A percentile compares a stretch with the other conserved stretches of the same genome.
phyloP scores from a whole-genome alignment of 305 asterid genomes.

The Fraxinus greggii region DNA sequence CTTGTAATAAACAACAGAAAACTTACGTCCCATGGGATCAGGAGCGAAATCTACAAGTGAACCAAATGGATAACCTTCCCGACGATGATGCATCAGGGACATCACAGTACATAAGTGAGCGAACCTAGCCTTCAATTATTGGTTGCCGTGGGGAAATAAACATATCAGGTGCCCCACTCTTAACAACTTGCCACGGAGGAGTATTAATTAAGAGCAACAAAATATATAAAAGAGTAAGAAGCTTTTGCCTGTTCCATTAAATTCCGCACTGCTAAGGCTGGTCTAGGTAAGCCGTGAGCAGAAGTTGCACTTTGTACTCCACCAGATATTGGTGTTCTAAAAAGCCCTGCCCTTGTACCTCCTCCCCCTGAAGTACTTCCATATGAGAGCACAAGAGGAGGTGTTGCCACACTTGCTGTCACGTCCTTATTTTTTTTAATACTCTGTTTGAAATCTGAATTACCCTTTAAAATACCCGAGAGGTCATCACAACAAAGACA shows the following conservation, averaged over 20 bases:
- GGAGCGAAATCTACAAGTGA: conserved; percentile 94
- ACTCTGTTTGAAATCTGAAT: conserved; percentile 45
- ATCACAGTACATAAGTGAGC: conserved; percentile 94
- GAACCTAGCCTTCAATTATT: conserved; percentile 74
- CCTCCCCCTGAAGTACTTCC: conserved; percentile 52
- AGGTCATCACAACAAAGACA: conserved; percentile 30
- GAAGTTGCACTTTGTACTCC: conserved; percentile 99
- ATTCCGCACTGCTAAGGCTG: conserved; percentile 94
- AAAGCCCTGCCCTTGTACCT: conserved; percentile 90
- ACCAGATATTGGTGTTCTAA: conserved; percentile 95
- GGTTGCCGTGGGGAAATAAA: conserved; percentile 21
- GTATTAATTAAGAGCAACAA: neutral
- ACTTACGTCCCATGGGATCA: conserved; percentile 94
- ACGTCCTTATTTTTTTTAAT: conserved; percentile 28
- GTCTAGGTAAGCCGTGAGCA: conserved; percentile 91
- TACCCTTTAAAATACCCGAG: conserved; percentile 67
- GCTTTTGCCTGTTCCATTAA: conserved; percentile 88
- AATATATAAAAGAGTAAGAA: conserved; percentile 2
- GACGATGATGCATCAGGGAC: conserved; percentile 94
- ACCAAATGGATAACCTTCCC: conserved; percentile 98
- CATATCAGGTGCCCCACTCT: conserved; percentile 22
- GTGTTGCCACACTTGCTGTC: conserved; percentile 33
- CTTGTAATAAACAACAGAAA: conserved; percentile 7
- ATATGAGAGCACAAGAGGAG: conserved; percentile 43
- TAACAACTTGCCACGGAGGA: neutral